Base-by-base conservation (phyloP, 331 rosid species). In the Quercus phellos region DNA sequence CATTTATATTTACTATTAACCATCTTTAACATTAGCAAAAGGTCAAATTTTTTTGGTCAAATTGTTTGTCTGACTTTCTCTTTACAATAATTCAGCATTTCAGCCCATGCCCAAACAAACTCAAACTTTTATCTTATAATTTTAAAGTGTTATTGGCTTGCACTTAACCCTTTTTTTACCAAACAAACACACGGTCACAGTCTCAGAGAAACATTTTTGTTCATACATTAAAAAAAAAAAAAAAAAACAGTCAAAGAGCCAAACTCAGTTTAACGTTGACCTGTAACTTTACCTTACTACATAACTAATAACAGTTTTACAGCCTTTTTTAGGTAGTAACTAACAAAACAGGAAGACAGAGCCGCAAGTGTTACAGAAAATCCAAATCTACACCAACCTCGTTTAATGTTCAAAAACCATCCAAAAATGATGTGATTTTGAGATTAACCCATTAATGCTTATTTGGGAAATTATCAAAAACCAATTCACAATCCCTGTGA, bases 401-500 rank as follows among this genome's bases (percentile, higher is more conserved):
- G 46, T 60, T 56, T 34, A 76, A 78, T 77, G 59, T 74, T 73
- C 69, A 13, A 10, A 18, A 13, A 55, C 56, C 68, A 51, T 38
- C 72, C 4, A 17, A 78, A 73, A 85, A 69, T 60, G 70, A 67
- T 74, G 74, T 27, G 55, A 29, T 51, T 27, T 75, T 63, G 26
- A 59, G 75, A 61, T 50, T 70, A 16, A 71, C 56, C 83, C 80
- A 19, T 76, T 74, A 46, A 27, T 32, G 55, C 75, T 58, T 51
- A 77, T 24, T 64, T 76, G 42, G 72, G 74, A 68, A 74, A 21
- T 17, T 21, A 19, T 30, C 74, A 19, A n/a, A 51, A 51, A 21
- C 32, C 46, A 38, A 72, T 66, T 59, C 72, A 4, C 77, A 14
- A 50, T 74, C 8, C 38, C 29, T 24, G 19, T 22, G 59, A 77